Evolutionary conservation across 352 stramenopile species (phyloP).

Genomic region (Blastocystis sp.): DNA sequence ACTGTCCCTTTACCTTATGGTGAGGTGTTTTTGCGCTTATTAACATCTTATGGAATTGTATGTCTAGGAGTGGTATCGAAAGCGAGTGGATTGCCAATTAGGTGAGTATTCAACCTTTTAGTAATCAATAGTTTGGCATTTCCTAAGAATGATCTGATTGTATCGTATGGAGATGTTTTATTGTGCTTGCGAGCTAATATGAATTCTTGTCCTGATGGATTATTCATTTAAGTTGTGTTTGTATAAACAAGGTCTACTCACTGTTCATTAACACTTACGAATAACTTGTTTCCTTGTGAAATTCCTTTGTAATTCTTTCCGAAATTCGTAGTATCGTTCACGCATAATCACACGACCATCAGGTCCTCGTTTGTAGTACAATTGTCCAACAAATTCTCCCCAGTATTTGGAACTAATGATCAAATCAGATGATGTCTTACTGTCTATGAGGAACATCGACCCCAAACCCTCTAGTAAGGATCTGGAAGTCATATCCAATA

Average conservation of each 20-base stretch:
- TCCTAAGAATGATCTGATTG: slow-evolving; percentile 17
- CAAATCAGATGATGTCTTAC: background rate
- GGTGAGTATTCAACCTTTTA: background rate
- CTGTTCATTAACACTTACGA: background rate
- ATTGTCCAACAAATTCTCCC: background rate
- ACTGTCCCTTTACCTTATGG: background rate
- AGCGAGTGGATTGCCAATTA: slow-evolving; percentile 38
- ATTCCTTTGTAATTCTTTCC: background rate
- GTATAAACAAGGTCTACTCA: background rate
- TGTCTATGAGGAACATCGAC: slow-evolving; percentile 42
- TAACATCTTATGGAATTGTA: slow-evolving; percentile 19
- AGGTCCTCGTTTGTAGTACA: background rate
- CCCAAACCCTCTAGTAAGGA: slow-evolving; percentile 38
- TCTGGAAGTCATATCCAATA: slow-evolving; percentile 43
- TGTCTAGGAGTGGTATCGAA: slow-evolving; percentile 61
- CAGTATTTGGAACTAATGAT: slow-evolving; percentile 29
- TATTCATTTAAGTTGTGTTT: slow-evolving; percentile 36
- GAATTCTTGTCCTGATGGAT: background rate
- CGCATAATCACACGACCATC: slow-evolving; percentile 1
- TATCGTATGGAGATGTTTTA: background rate
- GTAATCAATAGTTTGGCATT: slow-evolving; percentile 28
- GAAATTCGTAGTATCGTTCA: slow-evolving; percentile 6
- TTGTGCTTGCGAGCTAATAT: slow-evolving; percentile 44
- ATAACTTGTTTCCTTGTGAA: slow-evolving; percentile 21
- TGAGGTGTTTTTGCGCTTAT: slow-evolving; percentile 48